phyloP scores from a whole-genome alignment of 257 asterid species.

The Ocimum tenuiflorum region DNA sequence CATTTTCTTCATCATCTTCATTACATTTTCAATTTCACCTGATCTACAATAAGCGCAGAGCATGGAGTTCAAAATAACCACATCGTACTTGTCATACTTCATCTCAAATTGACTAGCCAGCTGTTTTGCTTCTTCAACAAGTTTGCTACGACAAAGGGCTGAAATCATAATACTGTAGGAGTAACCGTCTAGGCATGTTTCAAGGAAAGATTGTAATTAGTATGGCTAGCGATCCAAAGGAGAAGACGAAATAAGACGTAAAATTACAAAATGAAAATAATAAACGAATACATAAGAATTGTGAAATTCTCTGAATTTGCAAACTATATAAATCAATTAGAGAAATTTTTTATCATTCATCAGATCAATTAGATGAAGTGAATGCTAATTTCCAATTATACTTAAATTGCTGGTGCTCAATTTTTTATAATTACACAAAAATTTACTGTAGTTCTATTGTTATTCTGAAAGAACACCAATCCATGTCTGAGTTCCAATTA shows the following conservation, averaged over 20 bases:
- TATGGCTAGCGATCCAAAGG: slow-evolving; percentile 5
- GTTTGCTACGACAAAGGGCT: slow-evolving; percentile 72
- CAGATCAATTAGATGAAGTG: slow-evolving; percentile 14
- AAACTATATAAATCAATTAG: too few relatives aligned
- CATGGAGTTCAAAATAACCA: slow-evolving; percentile 84
- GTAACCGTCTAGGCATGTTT: slow-evolving; percentile 62
- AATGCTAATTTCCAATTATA: neutral
- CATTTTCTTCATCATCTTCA: slow-evolving; percentile 95
- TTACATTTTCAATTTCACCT: slow-evolving; percentile 89
- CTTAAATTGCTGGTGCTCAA: neutral
- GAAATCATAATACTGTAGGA: slow-evolving; percentile 95
- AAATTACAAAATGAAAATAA: neutral
- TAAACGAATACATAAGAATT: too few relatives aligned
- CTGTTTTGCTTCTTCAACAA: slow-evolving; percentile 78
- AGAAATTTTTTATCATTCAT: too few relatives aligned
- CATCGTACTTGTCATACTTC: slow-evolving; percentile 73
- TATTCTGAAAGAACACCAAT: too few relatives aligned
- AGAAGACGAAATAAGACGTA: neutral
- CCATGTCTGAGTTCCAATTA: too few relatives aligned
- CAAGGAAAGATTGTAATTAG: slow-evolving; percentile 22
- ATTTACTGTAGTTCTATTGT: too few relatives aligned
- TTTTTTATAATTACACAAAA: too few relatives aligned
- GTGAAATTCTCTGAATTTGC: neutral
- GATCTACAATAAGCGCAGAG: slow-evolving; percentile 88
- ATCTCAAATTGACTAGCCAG: slow-evolving; percentile 72